Percentiles rank a stretch among this genome's conserved stretches.
These are phyloP conservation scores for Symbiodinium pilosum DNA, from an alignment of 73 alveolate genomes.

Conservation along the genomic window DNA sequence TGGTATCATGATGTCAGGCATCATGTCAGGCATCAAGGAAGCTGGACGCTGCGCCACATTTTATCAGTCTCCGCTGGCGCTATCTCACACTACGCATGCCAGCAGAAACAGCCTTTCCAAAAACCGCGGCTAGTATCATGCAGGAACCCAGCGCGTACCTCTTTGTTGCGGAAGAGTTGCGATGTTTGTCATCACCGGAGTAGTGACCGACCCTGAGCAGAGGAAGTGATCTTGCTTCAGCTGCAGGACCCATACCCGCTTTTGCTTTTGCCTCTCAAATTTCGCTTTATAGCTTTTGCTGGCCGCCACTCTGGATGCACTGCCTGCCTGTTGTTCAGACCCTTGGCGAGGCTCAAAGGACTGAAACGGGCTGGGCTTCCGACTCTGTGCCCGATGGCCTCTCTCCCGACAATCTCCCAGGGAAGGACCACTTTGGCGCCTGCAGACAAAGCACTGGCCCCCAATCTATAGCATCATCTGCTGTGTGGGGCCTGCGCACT, in stretches of 20 bases:
- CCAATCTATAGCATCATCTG: no score
- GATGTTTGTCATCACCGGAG: slow-evolving; percentile 57
- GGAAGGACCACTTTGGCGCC: slow-evolving; percentile 92
- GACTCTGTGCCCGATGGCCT: slow-evolving; percentile 54
- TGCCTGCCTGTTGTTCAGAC: no score
- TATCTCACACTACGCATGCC: neutral
- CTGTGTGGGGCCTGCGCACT: no score
- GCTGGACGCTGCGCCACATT: neutral
- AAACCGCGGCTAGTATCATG: neutral
- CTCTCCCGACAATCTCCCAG: slow-evolving; percentile 61
- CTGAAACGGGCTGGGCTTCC: neutral
- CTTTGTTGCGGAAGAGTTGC: slow-evolving; percentile 1
- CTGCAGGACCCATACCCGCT: no score
- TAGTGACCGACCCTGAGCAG: slow-evolving; percentile 75
- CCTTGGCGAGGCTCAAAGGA: no score
- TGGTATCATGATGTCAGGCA: no score
- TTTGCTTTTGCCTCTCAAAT: no score
- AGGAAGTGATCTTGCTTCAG: no score
- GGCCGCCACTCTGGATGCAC: neutral
- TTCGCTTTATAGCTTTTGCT: neutral
- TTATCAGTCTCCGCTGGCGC: neutral
- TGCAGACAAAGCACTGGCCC: neutral
- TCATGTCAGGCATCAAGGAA: no score
- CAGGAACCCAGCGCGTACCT: neutral
- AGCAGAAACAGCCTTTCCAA: no score